phyloP scores from a whole-genome alignment of 148 eudicot genomes.

The Chenopodium berlandieri region DNA sequence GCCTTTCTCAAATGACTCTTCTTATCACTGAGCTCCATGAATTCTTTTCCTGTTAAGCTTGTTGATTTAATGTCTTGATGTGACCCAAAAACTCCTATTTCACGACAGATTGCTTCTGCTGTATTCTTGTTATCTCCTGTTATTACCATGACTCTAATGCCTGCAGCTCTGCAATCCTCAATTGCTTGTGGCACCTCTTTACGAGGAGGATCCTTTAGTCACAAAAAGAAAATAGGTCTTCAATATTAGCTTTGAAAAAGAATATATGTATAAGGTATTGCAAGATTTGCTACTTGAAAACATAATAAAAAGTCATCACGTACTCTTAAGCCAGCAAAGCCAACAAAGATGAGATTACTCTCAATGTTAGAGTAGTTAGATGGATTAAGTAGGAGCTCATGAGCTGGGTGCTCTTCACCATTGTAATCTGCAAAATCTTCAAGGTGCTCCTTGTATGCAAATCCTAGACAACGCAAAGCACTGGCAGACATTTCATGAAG shows the following conservation, averaged over 20 bases:
- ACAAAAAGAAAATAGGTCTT: not conserved
- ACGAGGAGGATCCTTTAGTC: slow-evolving; percentile 57
- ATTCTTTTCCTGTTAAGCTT: slow-evolving; percentile 62
- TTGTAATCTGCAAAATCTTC: slow-evolving; percentile 60
- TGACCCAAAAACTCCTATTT: slow-evolving; percentile 50
- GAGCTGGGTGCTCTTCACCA: slow-evolving; percentile 87
- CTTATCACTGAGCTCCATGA: slow-evolving; percentile 49
- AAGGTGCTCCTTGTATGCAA: slow-evolving; percentile 77
- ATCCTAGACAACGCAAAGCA: slow-evolving; percentile 80
- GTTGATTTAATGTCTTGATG: slow-evolving; percentile 45
- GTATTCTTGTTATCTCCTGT: slow-evolving; percentile 67
- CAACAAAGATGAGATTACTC: slow-evolving; percentile 72
- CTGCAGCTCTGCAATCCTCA: slow-evolving; percentile 65
- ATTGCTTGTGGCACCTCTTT: slow-evolving; percentile 57
- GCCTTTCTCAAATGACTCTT: slow-evolving; percentile 43
- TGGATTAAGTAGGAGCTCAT: slow-evolving; percentile 64
- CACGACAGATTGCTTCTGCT: slow-evolving; percentile 65
- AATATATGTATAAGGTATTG: not conserved
- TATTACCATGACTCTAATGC: slow-evolving; percentile 61
- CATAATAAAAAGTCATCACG: slow-evolving; percentile 25
- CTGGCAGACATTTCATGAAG: slow-evolving; percentile 71
- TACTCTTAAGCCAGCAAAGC: slow-evolving; percentile 80
- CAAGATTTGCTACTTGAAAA: not conserved
- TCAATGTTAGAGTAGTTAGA: slow-evolving; percentile 67
- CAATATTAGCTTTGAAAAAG: not conserved